phyloP scores from a whole-genome alignment of 1,139 yeast species.

The Sugiyamaella xylanicola region DNA sequence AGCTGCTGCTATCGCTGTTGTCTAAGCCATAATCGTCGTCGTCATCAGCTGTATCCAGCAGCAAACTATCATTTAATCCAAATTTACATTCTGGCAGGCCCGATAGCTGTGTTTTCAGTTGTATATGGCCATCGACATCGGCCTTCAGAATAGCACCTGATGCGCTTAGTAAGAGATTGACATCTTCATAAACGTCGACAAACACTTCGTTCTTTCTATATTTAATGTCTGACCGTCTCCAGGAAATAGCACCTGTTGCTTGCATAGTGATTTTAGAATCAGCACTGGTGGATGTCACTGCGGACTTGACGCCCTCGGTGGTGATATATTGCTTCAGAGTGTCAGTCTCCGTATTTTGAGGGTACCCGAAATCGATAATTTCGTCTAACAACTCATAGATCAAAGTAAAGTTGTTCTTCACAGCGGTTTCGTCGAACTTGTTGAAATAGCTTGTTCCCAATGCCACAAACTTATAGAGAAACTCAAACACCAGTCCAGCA shows the following conservation, averaged over 20 bases:
- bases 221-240: constrained; percentile 75
- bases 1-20: constrained; percentile 20
- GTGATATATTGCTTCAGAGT: constrained; percentile 48
- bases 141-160: constrained; percentile 61
- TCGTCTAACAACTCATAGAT: constrained; percentile 81
- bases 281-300: constrained; percentile 26
- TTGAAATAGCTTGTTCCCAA: constrained; percentile 45
- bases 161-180: constrained; percentile 62
- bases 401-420: constrained; percentile 63
- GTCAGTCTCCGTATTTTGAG: constrained; percentile 65
- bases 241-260: constrained; percentile 53
- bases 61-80: constrained; percentile 56
- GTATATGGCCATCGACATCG: constrained; percentile 75
- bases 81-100: constrained; percentile 78
- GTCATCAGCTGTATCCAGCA: constrained; percentile 34
- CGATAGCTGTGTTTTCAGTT: constrained; percentile 69
- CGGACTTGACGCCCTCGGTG: constrained; percentile 38
- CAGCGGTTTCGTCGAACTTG: constrained; percentile 48
- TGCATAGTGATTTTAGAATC: constrained; percentile 45
- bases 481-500: constrained; percentile 78
- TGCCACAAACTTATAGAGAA: constrained; percentile 63
- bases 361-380: constrained; percentile 78
- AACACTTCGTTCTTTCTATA: constrained; percentile 82
- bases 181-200: constrained; percentile 73
- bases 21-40: constrained; percentile 23